A percentile compares a stretch with the other conserved stretches of the same genome.
Evolutionary conservation across 768 basidiomycete genomes (phyloP).

Genomic region (Boletus sp.): DNA sequence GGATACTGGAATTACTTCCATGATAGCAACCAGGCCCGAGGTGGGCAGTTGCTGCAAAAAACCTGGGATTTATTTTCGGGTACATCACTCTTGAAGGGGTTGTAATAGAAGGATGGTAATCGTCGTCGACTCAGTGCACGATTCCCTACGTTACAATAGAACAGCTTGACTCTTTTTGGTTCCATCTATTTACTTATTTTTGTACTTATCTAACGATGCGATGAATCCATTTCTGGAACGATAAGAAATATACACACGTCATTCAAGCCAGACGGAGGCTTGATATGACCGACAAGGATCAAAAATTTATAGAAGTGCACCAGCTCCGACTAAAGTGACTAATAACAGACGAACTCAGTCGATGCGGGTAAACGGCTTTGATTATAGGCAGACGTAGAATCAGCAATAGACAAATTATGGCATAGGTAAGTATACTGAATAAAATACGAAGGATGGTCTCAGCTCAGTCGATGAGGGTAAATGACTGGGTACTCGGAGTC

Average conservation of each 20-base stretch:
- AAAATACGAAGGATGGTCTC: neutral
- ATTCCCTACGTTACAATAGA: neutral
- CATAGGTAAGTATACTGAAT: neutral
- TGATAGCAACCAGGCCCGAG: conserved; percentile 4
- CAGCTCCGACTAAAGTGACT: neutral
- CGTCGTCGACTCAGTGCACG: neutral
- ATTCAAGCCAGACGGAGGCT: too few relatives aligned
- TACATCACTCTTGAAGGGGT: neutral
- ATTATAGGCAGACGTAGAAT: neutral
- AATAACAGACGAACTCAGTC: neutral
- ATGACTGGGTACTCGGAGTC: neutral
- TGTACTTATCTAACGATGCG: neutral
- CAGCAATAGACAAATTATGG: neutral
- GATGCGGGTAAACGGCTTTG: neutral
- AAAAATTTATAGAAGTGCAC: neutral
- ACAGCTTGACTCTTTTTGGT: neutral
- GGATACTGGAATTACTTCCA: conserved; percentile 37
- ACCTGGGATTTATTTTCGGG: conserved; percentile 20
- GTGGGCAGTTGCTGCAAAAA: conserved; percentile 19
- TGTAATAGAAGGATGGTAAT: neutral
- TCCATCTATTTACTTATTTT: neutral
- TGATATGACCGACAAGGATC: neutral
- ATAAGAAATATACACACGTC: too few relatives aligned
- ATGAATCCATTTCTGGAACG: neutral
- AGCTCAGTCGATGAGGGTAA: neutral